Conservation (phyloP, 768 basidiomycete genomes). For the Amanita brunnescens region DNA sequence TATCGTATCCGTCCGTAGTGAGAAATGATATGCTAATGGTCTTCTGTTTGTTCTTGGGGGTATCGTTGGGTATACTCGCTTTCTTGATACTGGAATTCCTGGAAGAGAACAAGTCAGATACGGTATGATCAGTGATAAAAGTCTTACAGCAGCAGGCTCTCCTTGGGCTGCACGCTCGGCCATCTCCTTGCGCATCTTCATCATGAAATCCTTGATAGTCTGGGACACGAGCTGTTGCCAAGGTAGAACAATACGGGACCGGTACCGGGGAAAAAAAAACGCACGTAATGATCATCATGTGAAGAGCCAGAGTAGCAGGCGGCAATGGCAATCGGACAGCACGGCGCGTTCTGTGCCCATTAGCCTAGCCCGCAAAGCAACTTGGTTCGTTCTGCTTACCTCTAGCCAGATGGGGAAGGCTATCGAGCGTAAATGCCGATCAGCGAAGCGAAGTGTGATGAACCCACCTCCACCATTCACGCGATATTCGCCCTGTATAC, state of each 20-base stretch:
- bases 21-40: background rate
- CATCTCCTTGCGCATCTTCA: slow-evolving; percentile 40
- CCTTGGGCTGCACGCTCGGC: slow-evolving; percentile 15
- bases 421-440: slow-evolving; percentile 18
- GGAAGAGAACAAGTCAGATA: background rate
- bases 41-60: background rate
- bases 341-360: slow-evolving; percentile 57
- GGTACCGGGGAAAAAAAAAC: slow-evolving; percentile 15
- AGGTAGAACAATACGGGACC: background rate
- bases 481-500: slow-evolving; percentile 53
- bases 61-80: slow-evolving; percentile 5
- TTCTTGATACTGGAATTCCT: slow-evolving; percentile 8
- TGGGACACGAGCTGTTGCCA: slow-evolving; percentile 47
- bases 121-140: background rate
- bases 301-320: slow-evolving; percentile 80
- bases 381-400: slow-evolving; percentile 27
- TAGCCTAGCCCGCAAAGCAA: background rate
- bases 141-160: background rate
- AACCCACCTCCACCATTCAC: slow-evolving; percentile 66
- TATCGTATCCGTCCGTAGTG: slow-evolving; percentile 6
- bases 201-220: slow-evolving; percentile 61
- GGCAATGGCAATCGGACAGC: slow-evolving; percentile 71
- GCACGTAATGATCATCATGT: slow-evolving; percentile 69
- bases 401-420: slow-evolving; percentile 84
- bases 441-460: background rate